Conservation (phyloP, 2,329 filamentous ascomycete genomes). For the Epicoccum nigrum region DNA sequence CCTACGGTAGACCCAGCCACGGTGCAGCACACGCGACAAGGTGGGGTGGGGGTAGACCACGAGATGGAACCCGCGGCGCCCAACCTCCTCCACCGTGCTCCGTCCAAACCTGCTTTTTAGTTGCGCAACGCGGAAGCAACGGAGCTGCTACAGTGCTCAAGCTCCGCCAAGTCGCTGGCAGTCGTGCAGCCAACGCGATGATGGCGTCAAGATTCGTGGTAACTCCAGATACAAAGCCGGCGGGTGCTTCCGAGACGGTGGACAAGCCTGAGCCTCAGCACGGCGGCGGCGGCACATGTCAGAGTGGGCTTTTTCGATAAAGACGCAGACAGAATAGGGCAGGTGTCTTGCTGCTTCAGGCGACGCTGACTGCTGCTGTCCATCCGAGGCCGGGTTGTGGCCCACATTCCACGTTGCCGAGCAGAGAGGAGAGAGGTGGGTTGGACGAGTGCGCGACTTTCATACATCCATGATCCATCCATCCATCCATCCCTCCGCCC, state of each 20-base stretch:
- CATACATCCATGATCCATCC: too few species aligned
- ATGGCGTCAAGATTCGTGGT: neutral
- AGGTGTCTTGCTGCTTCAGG: conserved; percentile 6
- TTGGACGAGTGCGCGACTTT: neutral
- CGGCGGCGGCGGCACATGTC: conserved; percentile 7
- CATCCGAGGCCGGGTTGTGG: conserved; percentile 11
- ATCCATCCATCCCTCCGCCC: neutral
- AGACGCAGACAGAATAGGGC: conserved; percentile 1
- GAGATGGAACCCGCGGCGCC: neutral
- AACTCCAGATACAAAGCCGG: too few species aligned
- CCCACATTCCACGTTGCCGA: conserved; percentile 16
- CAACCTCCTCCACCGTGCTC: neutral
- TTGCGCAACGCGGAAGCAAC: neutral
- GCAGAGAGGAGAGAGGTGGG: neutral
- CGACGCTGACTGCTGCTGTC: conserved; percentile 7
- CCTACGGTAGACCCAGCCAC: too few species aligned
- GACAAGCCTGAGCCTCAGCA: conserved; percentile 7
- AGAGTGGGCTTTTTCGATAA: conserved; percentile 12
- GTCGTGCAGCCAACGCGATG: neutral
- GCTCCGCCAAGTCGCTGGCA: conserved; percentile 1
- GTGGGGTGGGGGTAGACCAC: conserved; percentile 1
- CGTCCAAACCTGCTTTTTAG: conserved; percentile 1
- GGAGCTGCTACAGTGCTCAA: neutral
- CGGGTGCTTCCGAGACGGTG: conserved; percentile 3
- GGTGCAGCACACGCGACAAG: too few species aligned